Evolutionary conservation across 306 rosid species (phyloP).

Genomic region (Alnus rubra): DNA sequence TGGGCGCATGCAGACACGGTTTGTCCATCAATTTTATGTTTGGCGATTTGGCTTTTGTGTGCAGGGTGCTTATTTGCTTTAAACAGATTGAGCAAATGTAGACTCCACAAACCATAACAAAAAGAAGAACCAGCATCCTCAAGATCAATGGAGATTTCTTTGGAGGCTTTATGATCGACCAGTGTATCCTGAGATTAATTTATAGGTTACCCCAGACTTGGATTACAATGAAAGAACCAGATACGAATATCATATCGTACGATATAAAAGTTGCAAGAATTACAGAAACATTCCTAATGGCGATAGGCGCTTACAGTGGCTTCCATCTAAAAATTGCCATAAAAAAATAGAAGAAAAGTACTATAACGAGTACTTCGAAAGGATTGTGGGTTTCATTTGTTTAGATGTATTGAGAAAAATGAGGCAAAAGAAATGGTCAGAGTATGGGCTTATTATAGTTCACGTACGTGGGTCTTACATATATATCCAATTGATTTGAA

Average conservation of each 20-base stretch:
- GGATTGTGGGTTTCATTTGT: slow-evolving; percentile 3
- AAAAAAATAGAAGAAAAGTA: slow-evolving; percentile 20
- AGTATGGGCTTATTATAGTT: slow-evolving; percentile 5
- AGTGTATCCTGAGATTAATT: slow-evolving; percentile 62
- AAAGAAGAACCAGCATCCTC: slow-evolving; percentile 69
- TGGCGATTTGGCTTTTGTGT: slow-evolving; percentile 45
- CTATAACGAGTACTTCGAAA: neutral
- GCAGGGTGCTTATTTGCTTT: slow-evolving; percentile 64
- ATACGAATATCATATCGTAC: neutral
- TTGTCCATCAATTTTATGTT: slow-evolving; percentile 48
- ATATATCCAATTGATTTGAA: too few relatives aligned
- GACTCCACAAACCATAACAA: slow-evolving; percentile 90
- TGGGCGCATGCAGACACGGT: slow-evolving; percentile 69
- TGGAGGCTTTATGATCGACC: slow-evolving; percentile 48
- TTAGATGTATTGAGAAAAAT: slow-evolving; percentile 4
- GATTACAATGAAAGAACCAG: neutral
- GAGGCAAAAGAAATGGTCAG: slow-evolving; percentile 63
- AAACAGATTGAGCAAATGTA: slow-evolving; percentile 86
- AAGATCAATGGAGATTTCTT: slow-evolving; percentile 75
- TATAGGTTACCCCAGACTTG: slow-evolving; percentile 5
- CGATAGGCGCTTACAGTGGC: slow-evolving; percentile 43
- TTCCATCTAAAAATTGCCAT: slow-evolving; percentile 58
- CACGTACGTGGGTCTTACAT: too few relatives aligned
- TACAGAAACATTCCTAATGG: neutral
- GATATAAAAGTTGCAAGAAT: neutral